Base-by-base conservation (phyloP, 139 green algal genomes). In the Micractinium conductrix region DNA sequence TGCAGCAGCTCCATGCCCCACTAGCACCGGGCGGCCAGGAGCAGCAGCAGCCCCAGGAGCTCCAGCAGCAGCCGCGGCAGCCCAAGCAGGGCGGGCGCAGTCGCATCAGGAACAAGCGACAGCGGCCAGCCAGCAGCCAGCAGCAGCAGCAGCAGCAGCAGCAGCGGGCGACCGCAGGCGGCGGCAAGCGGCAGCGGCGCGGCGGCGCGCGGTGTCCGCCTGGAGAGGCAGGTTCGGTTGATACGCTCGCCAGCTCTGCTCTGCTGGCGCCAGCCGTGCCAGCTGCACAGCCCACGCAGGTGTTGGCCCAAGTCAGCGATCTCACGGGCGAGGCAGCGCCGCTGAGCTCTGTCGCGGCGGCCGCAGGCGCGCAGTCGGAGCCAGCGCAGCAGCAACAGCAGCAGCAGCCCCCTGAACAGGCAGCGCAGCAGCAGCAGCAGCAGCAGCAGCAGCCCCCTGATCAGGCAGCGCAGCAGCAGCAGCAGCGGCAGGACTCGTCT, bases 211-310 rank as follows among this genome's bases (percentile, higher is more conserved):
- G 26, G 8, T 10, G 14, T 4, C n/a, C 21, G 10, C 30, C 43
- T 3, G 71, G 2, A 7, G 28, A 2, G 12, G 28, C 43, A 8
- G 74, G 33, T 26, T 81, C 75, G 2, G 53, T 71, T 19, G 75
- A 81, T 22, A 72, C 75, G 0, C 53, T 71, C 17, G 58, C 75
- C 24, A 81, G 75, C 55, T 50, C 75, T n/a, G 74, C 45, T n/a
- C n/a, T n/a, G n/a, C n/a, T n/a, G 6, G 75, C 50, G 53, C 75
- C 71, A 53, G 53, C 75, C n/a, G 75, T 81, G 35, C 75, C 75
- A 10, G 53, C 38, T 38, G 75, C 53, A 1, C 75, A 55, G 33
- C 75, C 75, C 8, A 33, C 24, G 22, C 75, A 81, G 38, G 24
- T 28, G 53, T 55, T 55, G 37, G 75, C 75, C 0, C 75, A 81